phyloP scores from a whole-genome alignment of 352 stramenopile genomes.

The Phytophthora sp. region DNA sequence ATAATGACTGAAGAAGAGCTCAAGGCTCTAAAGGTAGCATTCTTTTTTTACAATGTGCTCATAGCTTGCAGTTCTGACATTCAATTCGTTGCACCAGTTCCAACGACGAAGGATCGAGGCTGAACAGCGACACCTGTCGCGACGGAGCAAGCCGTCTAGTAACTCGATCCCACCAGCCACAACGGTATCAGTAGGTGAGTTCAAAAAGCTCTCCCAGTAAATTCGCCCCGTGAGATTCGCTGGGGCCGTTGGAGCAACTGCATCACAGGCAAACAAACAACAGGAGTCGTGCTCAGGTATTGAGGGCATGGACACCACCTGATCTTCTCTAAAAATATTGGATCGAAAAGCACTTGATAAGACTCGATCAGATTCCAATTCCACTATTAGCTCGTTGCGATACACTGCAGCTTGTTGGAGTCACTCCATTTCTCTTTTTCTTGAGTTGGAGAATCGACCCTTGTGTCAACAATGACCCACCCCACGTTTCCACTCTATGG shows the following conservation, averaged over 20 bases:
- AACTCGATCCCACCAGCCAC: neutral
- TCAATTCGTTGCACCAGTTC: constrained; percentile 20
- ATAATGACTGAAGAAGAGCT: constrained; percentile 66
- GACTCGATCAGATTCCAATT: constrained; percentile 4
- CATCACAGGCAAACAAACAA: no score
- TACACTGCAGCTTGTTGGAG: neutral
- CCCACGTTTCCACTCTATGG: constrained; percentile 59
- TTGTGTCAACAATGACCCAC: constrained; percentile 21
- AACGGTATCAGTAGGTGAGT: constrained; percentile 7
- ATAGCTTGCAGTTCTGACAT: neutral
- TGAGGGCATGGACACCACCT: constrained; percentile 6
- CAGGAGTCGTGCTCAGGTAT: constrained; percentile 13
- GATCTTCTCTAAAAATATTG: constrained; percentile 30
- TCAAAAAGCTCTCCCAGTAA: constrained; percentile 4
- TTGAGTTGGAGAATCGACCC: neutral
- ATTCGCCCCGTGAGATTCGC: neutral
- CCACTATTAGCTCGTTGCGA: constrained; percentile 3
- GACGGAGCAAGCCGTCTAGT: constrained; percentile 26
- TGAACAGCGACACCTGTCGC: constrained; percentile 58
- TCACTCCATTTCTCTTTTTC: constrained; percentile 18
- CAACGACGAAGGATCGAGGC: constrained; percentile 58
- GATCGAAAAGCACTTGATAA: constrained; percentile 1
- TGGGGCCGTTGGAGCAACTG: constrained; percentile 11
- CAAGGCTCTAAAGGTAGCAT: constrained; percentile 62
- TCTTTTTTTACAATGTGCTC: neutral